Evolutionary conservation across 164 flowering plant genomes (phyloP), one percentile per base, ranked within the genome.

Genomic region (Annona cherimola): DNA sequence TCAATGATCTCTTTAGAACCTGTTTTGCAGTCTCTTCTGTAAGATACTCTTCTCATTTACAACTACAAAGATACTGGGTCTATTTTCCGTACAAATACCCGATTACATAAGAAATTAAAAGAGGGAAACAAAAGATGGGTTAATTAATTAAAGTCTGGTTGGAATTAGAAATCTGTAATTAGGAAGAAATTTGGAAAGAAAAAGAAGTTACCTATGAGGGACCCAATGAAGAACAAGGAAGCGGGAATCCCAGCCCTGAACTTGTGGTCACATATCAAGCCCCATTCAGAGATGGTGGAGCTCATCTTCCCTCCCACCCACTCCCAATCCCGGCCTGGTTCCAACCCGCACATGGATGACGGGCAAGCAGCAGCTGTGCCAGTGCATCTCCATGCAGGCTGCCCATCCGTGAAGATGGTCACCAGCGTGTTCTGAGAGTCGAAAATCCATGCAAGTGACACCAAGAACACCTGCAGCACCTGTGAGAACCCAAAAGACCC

Each of bases 401-500:
- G 86, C 1, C 86, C 88, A 68, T 89, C 91, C 0, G 74, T 80
- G 54, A 89, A 89, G 14, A 89, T 89, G 16, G 90, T 84, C 41
- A 86, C 83, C 70, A 89, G 66, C 0, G 91, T 84, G 83, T 76
- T 83, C 64, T 86, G 90, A 0, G 89, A 76, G 45, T 89, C 90
- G 45, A 89, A 86, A 0, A 83, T 80, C 90, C 88, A 80, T 3
- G 94, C 89, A 59, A 89, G 40, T 0, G 90, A 87, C 18, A 86
- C 87, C 71, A 89, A 71, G 69, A 87, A 74, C 14, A 81, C 89
- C 42, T 89, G 94, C 39, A 86, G 1, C 12, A 86, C 55, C 75
- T 86, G 90, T 0, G 90, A 83, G 57, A 80, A 75, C 41, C 94
- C 94, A 1, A 87, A 76, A 0, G 90, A 78, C 0, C 94, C 94